Percentiles rank a stretch among this genome's conserved stretches.
Evolutionary conservation across 2,329 filamentous ascomycete species (phyloP).

Genomic region (Botrytis medusae): DNA sequence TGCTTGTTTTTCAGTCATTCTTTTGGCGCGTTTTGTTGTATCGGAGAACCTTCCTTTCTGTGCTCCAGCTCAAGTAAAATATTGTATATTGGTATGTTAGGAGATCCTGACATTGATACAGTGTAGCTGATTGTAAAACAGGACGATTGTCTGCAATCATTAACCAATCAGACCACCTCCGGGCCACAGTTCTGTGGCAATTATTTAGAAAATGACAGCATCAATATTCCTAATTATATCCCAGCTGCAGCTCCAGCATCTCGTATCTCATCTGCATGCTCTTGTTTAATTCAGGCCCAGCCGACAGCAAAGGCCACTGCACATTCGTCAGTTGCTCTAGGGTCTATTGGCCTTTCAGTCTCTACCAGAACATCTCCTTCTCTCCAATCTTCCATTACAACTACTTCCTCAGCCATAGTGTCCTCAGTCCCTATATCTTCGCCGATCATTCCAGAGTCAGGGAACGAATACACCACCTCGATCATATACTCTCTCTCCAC

Average conservation of each 20-base stretch:
- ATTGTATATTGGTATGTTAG: not conserved
- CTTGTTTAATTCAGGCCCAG: conserved; percentile 5
- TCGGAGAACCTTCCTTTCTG: conserved; percentile 11
- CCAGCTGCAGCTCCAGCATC: not conserved
- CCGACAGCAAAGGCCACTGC: not conserved
- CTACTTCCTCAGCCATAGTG: not conserved
- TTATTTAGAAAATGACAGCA: conserved; percentile 8
- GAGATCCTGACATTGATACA: not conserved
- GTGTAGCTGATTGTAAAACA: not conserved
- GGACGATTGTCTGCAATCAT: conserved; percentile 9
- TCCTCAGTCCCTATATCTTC: not conserved
- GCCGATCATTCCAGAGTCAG: not conserved
- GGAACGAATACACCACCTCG: not conserved
- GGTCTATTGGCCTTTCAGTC: not conserved
- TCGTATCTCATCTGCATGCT: conserved; percentile 8
- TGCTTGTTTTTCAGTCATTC: not conserved
- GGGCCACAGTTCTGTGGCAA: not conserved
- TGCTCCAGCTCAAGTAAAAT: conserved; percentile 3
- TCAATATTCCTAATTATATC: not conserved
- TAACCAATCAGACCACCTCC: not conserved
- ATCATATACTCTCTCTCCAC: not conserved
- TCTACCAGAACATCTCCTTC: not conserved
- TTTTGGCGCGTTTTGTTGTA: not conserved
- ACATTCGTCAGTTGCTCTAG: not conserved
- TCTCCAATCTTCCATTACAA: not conserved